Evolutionary conservation across 2,329 filamentous ascomycete genomes (phyloP), one percentile per base, ranked within the genome.

Genomic region (Claviceps monticola): DNA sequence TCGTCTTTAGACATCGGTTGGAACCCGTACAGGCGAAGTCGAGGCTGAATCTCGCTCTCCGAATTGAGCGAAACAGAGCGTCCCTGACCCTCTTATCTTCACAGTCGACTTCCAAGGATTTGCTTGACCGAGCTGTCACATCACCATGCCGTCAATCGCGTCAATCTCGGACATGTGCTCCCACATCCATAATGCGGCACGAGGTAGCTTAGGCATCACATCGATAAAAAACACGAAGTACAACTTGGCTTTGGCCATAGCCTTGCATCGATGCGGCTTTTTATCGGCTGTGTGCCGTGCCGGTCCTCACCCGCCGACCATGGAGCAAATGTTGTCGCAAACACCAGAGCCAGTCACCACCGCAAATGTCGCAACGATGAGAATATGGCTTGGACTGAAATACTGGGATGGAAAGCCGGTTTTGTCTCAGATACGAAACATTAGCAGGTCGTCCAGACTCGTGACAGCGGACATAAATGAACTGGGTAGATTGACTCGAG

Each of bases 311-410:
- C 74, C 77, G 0, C 78, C 78, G 0, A 67, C 72, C 19, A 68
- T 70, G 2, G 69, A 73, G 19, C 61, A 70, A 21, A 67, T 79
- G 57, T 57, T 68, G 42, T 67, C 72, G 11, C 55, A 64, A 55
- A 67, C 76, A 26, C 72, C 80, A 13, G 77, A 78, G 55, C 73
- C 72, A 14, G 74, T 87, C 53, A 88, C 83, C 47, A 72, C 74
- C 55, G 74, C 72, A 60, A 95, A 94, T 68, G 79, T 88, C 39
- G 78, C 88, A 4, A 76, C 73, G 41, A 77, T 87, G 63, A 76
- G 90, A 54, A 71, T 96, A 58, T 96, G 90, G 90, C 69, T 96
- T 13, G 88, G 88, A 1, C 72, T 95, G 61, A 95, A 95, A 72
- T 95, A 95, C 76, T 87, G 80, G 79, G 82, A 89, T 59, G 85